Evolutionary conservation across 2,329 filamentous ascomycete species (phyloP).

Genomic region (Fusarium protoensiforme): DNA sequence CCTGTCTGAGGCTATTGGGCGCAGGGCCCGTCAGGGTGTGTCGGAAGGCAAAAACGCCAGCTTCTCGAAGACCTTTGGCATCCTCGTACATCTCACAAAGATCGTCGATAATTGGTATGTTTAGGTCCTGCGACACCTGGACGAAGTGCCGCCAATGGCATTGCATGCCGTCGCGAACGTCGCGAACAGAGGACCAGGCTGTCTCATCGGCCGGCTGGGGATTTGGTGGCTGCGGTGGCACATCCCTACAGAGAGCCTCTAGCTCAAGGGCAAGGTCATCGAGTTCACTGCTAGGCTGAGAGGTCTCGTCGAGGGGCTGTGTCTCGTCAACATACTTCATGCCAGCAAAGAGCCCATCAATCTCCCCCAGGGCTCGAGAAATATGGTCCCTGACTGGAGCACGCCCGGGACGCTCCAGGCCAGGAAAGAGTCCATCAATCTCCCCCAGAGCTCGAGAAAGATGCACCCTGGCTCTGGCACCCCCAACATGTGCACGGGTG

Average conservation of each 20-base stretch:
- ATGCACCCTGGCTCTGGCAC: neutral
- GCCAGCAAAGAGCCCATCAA: constrained; percentile 27
- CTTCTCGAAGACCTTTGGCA: constrained; percentile 17
- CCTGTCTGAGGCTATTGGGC: neutral
- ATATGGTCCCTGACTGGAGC: too few species aligned
- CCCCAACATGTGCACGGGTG: neutral
- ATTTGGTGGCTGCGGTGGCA: neutral
- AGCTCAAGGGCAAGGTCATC: constrained; percentile 1
- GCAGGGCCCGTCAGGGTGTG: constrained; percentile 11
- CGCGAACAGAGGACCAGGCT: constrained; percentile 13
- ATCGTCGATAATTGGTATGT: neutral
- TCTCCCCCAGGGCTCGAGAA: constrained; percentile 4
- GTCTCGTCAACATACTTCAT: constrained; percentile 16
- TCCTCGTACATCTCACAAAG: constrained; percentile 9
- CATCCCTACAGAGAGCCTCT: neutral
- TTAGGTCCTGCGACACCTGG: neutral
- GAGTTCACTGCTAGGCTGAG: fast-evolving
- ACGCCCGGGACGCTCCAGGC: constrained; percentile 2
- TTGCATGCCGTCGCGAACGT: constrained; percentile 10
- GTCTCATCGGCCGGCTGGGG: neutral
- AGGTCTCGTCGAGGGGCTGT: neutral
- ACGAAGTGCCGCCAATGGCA: constrained; percentile 15
- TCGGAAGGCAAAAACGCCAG: constrained; percentile 32
- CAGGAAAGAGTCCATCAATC: constrained; percentile 27
- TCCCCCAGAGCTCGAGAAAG: constrained; percentile 10